Percentiles rank a stretch among this genome's conserved stretches.
phyloP scores from a whole-genome alignment of 768 basidiomycete genomes.

The Russula griseocarnosa region DNA sequence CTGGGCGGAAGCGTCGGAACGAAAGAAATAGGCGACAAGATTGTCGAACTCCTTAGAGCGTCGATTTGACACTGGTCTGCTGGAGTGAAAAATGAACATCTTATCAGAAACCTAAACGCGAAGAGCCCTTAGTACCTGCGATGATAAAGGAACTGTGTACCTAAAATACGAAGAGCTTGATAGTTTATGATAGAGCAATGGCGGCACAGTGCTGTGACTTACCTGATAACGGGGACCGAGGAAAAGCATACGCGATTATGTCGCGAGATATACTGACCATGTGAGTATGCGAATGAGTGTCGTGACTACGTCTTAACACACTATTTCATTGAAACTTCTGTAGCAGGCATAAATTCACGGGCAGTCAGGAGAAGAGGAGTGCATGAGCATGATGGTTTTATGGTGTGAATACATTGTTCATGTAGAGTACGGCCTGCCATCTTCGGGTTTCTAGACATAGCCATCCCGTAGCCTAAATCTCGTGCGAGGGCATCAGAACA shows the following conservation, averaged over 20 bases:
- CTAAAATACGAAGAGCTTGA: too few relatives aligned
- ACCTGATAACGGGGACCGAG: too few relatives aligned
- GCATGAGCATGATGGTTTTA: constrained; percentile 6
- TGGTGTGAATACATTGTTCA: constrained; percentile 18
- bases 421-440: constrained; percentile 12
- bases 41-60: constrained; percentile 67
- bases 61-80: constrained; percentile 42
- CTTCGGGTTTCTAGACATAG: constrained; percentile 3
- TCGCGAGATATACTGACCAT: too few relatives aligned
- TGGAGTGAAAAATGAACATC: not conserved
- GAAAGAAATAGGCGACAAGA: constrained; percentile 74
- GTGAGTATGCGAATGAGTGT: too few relatives aligned
- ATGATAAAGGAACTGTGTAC: too few relatives aligned
- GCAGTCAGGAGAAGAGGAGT: not conserved
- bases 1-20: constrained; percentile 77
- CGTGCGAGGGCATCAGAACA: constrained; percentile 50
- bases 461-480: constrained; percentile 2
- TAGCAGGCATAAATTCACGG: not conserved
- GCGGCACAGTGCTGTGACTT: too few relatives aligned
- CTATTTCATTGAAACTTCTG: not conserved
- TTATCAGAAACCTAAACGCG: too few relatives aligned
- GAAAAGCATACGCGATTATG: too few relatives aligned
- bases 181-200: too few relatives aligned
- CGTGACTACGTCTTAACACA: not conserved
- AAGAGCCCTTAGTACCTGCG: too few relatives aligned